These are phyloP conservation scores for Microdochium nivale DNA, from an alignment of 2,329 filamentous ascomycete species.

Conservation along the genomic window DNA sequence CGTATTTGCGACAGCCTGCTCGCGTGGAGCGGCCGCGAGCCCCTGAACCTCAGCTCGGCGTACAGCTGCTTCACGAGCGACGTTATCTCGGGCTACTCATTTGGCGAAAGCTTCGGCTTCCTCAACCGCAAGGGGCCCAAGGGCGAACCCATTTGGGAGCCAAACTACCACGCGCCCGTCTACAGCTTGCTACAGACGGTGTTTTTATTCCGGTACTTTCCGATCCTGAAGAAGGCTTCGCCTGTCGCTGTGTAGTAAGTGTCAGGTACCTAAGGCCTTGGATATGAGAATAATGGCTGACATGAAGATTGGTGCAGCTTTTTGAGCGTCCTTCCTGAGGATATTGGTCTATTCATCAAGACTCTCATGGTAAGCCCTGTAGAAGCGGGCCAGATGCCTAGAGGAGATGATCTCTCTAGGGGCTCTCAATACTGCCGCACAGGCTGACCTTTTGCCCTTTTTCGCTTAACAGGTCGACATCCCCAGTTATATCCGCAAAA, in stretches of 20 bases:
- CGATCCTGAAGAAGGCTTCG: constrained; percentile 3
- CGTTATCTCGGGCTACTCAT: constrained; percentile 12
- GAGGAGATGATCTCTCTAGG: too few species aligned
- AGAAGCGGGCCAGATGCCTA: too few species aligned
- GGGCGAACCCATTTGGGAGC: constrained; percentile 3
- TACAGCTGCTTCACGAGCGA: constrained; percentile 14
- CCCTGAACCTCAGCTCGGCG: constrained; percentile 6
- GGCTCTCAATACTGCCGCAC: too few species aligned
- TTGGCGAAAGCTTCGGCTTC: constrained; percentile 12
- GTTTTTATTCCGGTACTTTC: constrained; percentile 7
- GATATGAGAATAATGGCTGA: too few species aligned
- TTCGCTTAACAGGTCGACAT: constrained; percentile 3
- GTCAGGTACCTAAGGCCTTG: too few species aligned
- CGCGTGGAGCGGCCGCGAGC: neutral
- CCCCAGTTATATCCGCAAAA: constrained; percentile 5
- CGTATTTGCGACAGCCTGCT: constrained; percentile 19
- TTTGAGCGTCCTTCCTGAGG: constrained; percentile 10
- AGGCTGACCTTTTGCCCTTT: neutral
- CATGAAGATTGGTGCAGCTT: constrained; percentile 3
- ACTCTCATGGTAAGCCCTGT: constrained; percentile 3
- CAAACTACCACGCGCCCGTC: constrained; percentile 8
- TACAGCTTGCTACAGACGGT: constrained; percentile 2
- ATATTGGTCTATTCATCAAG: constrained; percentile 10
- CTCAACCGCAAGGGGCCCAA: constrained; percentile 5
- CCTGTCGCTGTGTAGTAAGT: constrained; percentile 4